Evolutionary conservation across 106 monocot genomes (phyloP), one percentile per base, ranked within the genome.

Genomic region (Dendrobium huoshanense): DNA sequence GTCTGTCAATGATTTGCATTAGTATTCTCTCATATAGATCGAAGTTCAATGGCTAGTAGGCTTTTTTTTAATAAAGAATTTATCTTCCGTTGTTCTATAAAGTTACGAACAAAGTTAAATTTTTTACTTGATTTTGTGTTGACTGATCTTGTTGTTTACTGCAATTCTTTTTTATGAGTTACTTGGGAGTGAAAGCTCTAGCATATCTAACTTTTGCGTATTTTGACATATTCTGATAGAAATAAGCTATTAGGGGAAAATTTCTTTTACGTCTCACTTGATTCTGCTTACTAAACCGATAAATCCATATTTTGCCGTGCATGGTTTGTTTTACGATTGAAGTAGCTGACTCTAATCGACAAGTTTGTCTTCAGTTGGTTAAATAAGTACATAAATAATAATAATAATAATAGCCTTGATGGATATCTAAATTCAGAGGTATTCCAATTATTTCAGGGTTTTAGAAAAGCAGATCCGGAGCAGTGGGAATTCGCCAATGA

Each of bases 401-500:
- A 37, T 37, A 37, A 37, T 37, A 37, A 37, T 37, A 37, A 37
- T 37, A 51, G n/a, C 9, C 22, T 75, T n/a, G 31, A 44, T 24
- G 48, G 74, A 59, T 17, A 75, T 73, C 61, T 20, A 4, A 49
- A n/a, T 77, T 31, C 19, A 4, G 4, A 58, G 16, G 82, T 79
- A 79, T 18, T 70, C 70, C 29, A 33, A 31, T 43, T 72, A 16
- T 83, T 74, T 5, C 85, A 92, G 92, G 92, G 92, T 64, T 92
- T 92, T 31, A 87, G 85, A 78, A 92, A 92, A 79, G 68, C 87
- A 55, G 92, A 92, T 75, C 92, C 89, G 19, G 87, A 92, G n/a
- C 87, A 86, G 67, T 92, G 92, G 92, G 92, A 92, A 84, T 92
- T 92, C 41, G 87, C 84, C 49, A 92, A 92, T 84, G 92, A 92